Evolutionary conservation across 2,329 filamentous ascomycete species (phyloP).

Genomic region (Atkinsonella hypoxylon): DNA sequence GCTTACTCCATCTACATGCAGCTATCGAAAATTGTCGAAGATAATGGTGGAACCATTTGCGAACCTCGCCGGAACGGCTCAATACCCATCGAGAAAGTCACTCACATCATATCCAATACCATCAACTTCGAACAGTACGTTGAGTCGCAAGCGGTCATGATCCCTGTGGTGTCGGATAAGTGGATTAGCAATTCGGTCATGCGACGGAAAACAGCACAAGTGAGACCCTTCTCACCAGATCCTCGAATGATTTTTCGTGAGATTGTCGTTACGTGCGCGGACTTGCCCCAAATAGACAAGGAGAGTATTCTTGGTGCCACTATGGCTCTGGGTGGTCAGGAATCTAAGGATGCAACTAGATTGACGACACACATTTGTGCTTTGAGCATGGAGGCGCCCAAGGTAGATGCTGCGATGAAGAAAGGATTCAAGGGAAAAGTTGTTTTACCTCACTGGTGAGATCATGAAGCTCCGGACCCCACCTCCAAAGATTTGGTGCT

Average conservation of each 20-base stretch:
- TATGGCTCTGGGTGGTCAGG: constrained; percentile 77
- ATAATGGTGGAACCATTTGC: constrained; percentile 39
- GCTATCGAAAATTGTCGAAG: constrained; percentile 30
- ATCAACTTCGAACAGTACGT: constrained; percentile 87
- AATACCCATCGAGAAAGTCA: constrained; percentile 34
- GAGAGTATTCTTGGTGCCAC: constrained; percentile 87
- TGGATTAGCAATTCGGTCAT: constrained; percentile 67
- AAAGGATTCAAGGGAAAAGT: constrained; percentile 66
- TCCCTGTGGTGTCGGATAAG: constrained; percentile 68
- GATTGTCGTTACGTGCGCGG: constrained; percentile 70
- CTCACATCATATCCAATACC: constrained; percentile 54
- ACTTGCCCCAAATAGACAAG: constrained; percentile 75
- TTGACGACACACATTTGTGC: constrained; percentile 84
- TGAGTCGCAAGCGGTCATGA: constrained; percentile 61
- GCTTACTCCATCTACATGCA: constrained; percentile 13
- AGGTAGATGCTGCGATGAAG: constrained; percentile 48
- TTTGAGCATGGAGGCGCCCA: constrained; percentile 60
- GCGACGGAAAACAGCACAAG: constrained; percentile 59
- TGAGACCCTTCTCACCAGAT: constrained; percentile 81
- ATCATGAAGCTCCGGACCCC: background rate
- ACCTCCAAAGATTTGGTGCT: background rate
- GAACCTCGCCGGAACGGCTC: constrained; percentile 35
- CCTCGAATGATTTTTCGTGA: constrained; percentile 82
- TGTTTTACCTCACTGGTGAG: constrained; percentile 83
- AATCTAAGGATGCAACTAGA: constrained; percentile 58